Conservation (phyloP, 2,329 filamentous ascomycete species). For the Aureobasidium mangrovei region DNA sequence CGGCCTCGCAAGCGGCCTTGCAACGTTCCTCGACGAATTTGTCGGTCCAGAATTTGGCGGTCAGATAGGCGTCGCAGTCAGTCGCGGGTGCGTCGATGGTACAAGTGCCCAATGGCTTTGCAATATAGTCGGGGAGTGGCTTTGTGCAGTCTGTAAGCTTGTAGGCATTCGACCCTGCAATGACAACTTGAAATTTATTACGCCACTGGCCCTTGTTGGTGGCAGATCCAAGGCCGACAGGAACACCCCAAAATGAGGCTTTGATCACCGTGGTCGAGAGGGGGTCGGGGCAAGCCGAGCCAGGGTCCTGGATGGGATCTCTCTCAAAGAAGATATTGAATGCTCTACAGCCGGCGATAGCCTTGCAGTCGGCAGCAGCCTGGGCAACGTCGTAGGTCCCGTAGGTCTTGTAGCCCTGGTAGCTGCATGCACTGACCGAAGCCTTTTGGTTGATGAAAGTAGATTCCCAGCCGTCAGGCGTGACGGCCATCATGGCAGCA, state of each 20-base stretch:
- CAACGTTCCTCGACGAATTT: conserved; percentile 8
- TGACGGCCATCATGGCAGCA: not conserved
- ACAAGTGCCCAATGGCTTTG: not conserved
- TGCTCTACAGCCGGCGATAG: conserved; percentile 21
- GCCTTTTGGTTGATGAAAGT: not conserved
- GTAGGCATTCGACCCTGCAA: conserved; percentile 35
- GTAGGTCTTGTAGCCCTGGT: conserved; percentile 24
- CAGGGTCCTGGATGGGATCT: conserved; percentile 27
- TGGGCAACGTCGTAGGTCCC: conserved; percentile 23
- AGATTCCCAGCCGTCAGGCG: not conserved
- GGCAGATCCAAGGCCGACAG: conserved; percentile 22
- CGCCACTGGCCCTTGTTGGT: conserved; percentile 29
- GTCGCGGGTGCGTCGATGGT: not conserved
- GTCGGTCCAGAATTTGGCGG: conserved; percentile 8
- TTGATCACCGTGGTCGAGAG: conserved; percentile 26
- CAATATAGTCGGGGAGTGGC: not conserved
- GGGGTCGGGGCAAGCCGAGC: conserved; percentile 27
- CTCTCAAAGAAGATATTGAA: conserved; percentile 32
- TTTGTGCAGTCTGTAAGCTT: conserved; percentile 16
- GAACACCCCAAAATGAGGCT: conserved; percentile 29
- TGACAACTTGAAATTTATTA: conserved; percentile 30
- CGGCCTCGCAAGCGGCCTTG: conserved; percentile 16
- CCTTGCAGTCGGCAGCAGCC: conserved; percentile 25
- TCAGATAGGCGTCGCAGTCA: not conserved
- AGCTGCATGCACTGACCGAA: conserved; percentile 16